Evolutionary conservation across 495 filamentous ascomycete species (phyloP).

Genomic region (Astrothelium subdiscretum): DNA sequence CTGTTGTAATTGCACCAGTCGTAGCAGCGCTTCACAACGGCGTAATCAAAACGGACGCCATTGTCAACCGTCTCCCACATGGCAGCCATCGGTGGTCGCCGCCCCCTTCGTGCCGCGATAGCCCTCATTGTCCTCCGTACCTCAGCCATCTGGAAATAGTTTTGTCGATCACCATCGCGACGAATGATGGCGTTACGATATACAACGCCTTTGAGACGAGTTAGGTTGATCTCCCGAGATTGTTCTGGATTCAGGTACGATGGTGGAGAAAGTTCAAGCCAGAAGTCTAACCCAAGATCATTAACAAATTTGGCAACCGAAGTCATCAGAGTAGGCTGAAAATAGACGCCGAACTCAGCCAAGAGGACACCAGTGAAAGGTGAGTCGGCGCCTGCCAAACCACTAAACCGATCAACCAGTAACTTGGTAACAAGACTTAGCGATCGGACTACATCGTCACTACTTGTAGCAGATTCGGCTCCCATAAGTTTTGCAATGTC

Average conservation of each 20-base stretch:
- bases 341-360: conserved; percentile 37
- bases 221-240: conserved; percentile 22
- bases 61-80: conserved; percentile 48
- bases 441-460: conserved; percentile 20
- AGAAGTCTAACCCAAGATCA: conserved; percentile 34
- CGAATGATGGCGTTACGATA: conserved; percentile 29
- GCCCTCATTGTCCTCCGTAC: conserved; percentile 34
- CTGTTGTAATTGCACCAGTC: conserved; percentile 49
- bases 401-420: not conserved
- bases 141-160: conserved; percentile 31
- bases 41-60: conserved; percentile 34
- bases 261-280: conserved; percentile 39
- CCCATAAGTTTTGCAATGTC: conserved; percentile 28
- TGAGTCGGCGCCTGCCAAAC: conserved; percentile 13
- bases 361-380: conserved; percentile 38
- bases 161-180: conserved; percentile 26
- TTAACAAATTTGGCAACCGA: conserved; percentile 29
- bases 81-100: conserved; percentile 16
- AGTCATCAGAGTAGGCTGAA: conserved; percentile 24
- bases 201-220: conserved; percentile 24
- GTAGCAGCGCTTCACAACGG: conserved; percentile 40
- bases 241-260: conserved; percentile 34
- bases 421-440: not conserved
- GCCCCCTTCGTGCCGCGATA: conserved; percentile 39
- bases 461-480: conserved; percentile 19